A percentile compares a stretch with the other conserved stretches of the same genome.
phyloP scores from a whole-genome alignment of 2,329 filamentous ascomycete species.

The Fusarium nelsonii region DNA sequence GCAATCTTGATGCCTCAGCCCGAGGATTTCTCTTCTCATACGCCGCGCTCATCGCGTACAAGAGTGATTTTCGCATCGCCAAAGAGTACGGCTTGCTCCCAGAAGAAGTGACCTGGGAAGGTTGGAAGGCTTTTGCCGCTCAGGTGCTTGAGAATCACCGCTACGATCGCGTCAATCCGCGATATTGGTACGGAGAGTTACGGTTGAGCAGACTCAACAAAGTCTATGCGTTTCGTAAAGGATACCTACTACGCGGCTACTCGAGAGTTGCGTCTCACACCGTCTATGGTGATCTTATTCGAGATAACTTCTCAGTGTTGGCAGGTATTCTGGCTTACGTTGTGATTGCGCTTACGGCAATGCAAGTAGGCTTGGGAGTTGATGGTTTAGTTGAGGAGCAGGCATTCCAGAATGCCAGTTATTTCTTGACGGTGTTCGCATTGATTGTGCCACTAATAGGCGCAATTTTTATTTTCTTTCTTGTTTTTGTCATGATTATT shows the following conservation, averaged over 20 bases:
- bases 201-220: constrained; percentile 56
- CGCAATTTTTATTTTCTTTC: constrained; percentile 23
- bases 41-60: constrained; percentile 51
- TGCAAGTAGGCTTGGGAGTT: constrained; percentile 34
- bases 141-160: constrained; percentile 50
- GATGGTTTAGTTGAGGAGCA: constrained; percentile 10
- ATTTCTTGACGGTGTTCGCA: constrained; percentile 32
- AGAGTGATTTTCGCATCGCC: constrained; percentile 57
- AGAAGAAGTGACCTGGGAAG: constrained; percentile 51
- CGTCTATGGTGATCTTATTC: constrained; percentile 35
- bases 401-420: constrained; percentile 27
- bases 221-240: constrained; percentile 32
- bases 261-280: constrained; percentile 35
- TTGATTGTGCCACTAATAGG: constrained; percentile 35
- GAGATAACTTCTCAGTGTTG: constrained; percentile 37
- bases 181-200: constrained; percentile 59
- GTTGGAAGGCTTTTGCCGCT: constrained; percentile 51
- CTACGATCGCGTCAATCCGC: constrained; percentile 50
- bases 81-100: constrained; percentile 54
- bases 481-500: constrained; percentile 34
- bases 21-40: constrained; percentile 58
- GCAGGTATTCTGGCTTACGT: constrained; percentile 38
- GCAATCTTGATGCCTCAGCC: constrained; percentile 44
- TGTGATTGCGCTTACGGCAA: constrained; percentile 36
- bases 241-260: constrained; percentile 30